Evolutionary conservation across 2,329 filamentous ascomycete genomes (phyloP).

Genomic region (Beauveria bassiana): DNA sequence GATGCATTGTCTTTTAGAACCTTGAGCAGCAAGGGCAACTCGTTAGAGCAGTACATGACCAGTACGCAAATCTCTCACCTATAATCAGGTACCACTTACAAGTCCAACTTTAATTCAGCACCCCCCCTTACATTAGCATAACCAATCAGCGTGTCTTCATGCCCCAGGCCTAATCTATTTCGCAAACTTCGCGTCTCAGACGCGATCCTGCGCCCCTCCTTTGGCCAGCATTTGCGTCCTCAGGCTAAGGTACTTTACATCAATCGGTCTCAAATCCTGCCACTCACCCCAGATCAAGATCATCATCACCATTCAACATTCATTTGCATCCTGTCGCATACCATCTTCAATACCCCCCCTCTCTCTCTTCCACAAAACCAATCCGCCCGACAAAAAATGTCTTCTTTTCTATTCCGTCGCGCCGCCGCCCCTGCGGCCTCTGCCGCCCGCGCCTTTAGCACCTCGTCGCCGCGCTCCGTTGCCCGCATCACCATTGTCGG

Average conservation of each 20-base stretch:
- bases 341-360: not conserved
- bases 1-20: not conserved
- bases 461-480: constrained; percentile 54
- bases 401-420: constrained; percentile 45
- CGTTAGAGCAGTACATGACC: not conserved
- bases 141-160: not conserved
- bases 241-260: not conserved
- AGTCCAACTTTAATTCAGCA: not conserved
- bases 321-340: constrained; percentile 7
- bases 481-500: constrained; percentile 84
- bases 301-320: not conserved
- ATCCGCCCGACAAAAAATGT: constrained; percentile 25
- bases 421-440: constrained; percentile 39
- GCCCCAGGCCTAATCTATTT: not conserved
- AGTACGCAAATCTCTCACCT: not conserved
- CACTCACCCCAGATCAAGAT: not conserved
- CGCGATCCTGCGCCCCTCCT: constrained; percentile 5
- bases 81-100: not conserved
- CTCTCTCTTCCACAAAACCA: not conserved
- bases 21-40: too few relatives aligned
- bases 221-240: not conserved
- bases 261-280: not conserved
- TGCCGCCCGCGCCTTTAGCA: constrained; percentile 65
- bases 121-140: not conserved
- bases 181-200: not conserved